Percentiles rank a stretch among this genome's conserved stretches.
Conservation (phyloP, 2,329 filamentous ascomycete genomes). For the Fusarium brevicatenulatum region DNA sequence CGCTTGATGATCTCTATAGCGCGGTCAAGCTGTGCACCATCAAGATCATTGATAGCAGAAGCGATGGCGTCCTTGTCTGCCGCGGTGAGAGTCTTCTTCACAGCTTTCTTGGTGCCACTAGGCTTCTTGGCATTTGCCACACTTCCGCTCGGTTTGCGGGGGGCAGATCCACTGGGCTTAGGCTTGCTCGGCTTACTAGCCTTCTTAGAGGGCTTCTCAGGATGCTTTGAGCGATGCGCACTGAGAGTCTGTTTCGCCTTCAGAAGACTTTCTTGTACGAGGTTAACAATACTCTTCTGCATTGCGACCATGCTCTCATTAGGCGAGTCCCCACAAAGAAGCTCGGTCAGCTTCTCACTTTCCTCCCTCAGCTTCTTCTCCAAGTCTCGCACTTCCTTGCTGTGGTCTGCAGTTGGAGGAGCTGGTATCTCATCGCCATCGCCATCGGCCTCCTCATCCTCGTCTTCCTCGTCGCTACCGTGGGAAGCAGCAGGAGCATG, state of each 20-base stretch:
- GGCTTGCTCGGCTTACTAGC: constrained; percentile 68
- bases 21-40: constrained; percentile 78
- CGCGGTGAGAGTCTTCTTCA: constrained; percentile 69
- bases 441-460: constrained; percentile 75
- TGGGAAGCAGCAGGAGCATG: constrained; percentile 69
- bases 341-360: constrained; percentile 65
- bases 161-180: constrained; percentile 49
- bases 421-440: constrained; percentile 51
- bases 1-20: constrained; percentile 91
- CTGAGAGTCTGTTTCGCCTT: constrained; percentile 74
- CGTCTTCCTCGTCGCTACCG: constrained; percentile 70
- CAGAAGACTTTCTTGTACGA: constrained; percentile 77
- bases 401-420: constrained; percentile 54
- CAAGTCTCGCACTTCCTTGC: constrained; percentile 62
- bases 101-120: constrained; percentile 56
- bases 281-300: constrained; percentile 69
- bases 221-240: constrained; percentile 57
- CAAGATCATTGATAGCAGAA: constrained; percentile 82
- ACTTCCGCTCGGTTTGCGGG: constrained; percentile 56
- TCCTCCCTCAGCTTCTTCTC: constrained; percentile 65
- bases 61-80: constrained; percentile 93
- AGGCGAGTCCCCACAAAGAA: constrained; percentile 62
- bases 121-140: constrained; percentile 50
- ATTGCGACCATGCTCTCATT: constrained; percentile 65
- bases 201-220: constrained; percentile 68